phyloP scores from a whole-genome alignment of 768 basidiomycete species.

The Porpolomopsis calyptriformis region DNA sequence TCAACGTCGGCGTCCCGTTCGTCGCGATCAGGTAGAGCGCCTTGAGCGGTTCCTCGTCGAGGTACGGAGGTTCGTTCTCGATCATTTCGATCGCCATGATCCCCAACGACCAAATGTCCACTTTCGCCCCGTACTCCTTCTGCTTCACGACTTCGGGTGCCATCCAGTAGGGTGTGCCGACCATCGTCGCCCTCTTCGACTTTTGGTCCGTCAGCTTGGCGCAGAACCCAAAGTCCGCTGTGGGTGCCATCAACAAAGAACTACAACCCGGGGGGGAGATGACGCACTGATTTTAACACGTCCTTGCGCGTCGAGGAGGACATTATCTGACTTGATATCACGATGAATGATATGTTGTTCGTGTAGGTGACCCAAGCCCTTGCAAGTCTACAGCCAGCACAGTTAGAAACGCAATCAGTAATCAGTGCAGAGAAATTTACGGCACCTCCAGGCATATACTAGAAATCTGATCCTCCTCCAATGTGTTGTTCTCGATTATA shows the following conservation, averaged over 20 bases:
- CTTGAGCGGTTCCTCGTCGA: constrained; percentile 91
- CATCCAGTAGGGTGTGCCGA: constrained; percentile 98
- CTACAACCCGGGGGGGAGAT: background rate
- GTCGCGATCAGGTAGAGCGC: constrained; percentile 94
- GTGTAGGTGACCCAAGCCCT: constrained; percentile 86
- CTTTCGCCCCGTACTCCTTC: constrained; percentile 94
- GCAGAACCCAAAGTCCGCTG: constrained; percentile 95
- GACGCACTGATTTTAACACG: constrained; percentile 93
- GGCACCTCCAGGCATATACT: constrained; percentile 85
- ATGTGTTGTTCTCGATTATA: constrained; percentile 92
- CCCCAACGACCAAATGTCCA: constrained; percentile 93
- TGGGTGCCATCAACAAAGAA: background rate
- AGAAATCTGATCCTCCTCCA: constrained; percentile 92
- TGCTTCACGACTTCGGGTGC: constrained; percentile 97
- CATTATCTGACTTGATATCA: constrained; percentile 95
- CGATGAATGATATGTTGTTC: constrained; percentile 93
- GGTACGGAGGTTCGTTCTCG: constrained; percentile 91
- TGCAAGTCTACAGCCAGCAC: constrained; percentile 63
- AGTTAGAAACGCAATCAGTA: background rate
- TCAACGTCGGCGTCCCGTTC: constrained; percentile 95
- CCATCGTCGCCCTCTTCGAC: constrained; percentile 97
- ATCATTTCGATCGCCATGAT: constrained; percentile 99
- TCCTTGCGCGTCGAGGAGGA: constrained; percentile 84
- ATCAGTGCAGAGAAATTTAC: constrained; percentile 4
- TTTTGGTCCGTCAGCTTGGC: constrained; percentile 95